Conservation (phyloP, 352 stramenopile genomes). For the Detonula confervacea region DNA sequence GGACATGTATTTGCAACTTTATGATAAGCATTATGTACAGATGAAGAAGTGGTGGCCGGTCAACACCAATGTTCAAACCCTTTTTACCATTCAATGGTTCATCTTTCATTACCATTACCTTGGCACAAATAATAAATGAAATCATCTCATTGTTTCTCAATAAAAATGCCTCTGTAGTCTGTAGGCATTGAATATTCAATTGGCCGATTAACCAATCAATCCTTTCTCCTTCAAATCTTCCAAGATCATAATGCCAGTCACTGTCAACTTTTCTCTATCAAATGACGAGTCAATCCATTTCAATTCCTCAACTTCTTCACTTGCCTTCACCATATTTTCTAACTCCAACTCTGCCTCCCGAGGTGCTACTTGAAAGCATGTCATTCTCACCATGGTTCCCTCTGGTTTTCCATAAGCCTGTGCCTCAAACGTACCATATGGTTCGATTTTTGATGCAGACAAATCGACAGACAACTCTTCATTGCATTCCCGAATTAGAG, state of each 20-base stretch:
- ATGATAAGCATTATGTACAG: too few relatives aligned
- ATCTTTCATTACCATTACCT: too few relatives aligned
- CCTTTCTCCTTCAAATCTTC: slow-evolving; percentile 63
- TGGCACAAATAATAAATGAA: too few relatives aligned
- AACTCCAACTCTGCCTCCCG: slow-evolving; percentile 50
- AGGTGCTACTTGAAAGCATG: slow-evolving; percentile 49
- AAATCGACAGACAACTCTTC: slow-evolving; percentile 64
- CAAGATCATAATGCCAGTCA: slow-evolving; percentile 64
- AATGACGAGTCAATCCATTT: slow-evolving; percentile 63
- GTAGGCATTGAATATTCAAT: too few relatives aligned
- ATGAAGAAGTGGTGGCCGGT: too few relatives aligned
- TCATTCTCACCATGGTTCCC: slow-evolving; percentile 65
- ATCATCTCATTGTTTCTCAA: too few relatives aligned
- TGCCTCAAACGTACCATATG: slow-evolving; percentile 61
- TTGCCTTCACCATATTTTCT: slow-evolving; percentile 43
- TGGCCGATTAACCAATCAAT: slow-evolving; percentile 59
- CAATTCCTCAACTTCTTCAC: slow-evolving; percentile 65
- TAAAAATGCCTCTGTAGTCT: too few relatives aligned
- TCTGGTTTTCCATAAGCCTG: slow-evolving; percentile 64
- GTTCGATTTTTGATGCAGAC: slow-evolving; percentile 39
- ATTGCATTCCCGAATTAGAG: slow-evolving; percentile 59
- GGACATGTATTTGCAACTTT: too few relatives aligned
- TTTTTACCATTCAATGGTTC: too few relatives aligned
- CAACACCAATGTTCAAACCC: too few relatives aligned
- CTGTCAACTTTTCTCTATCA: slow-evolving; percentile 52